These are phyloP conservation scores for Odontarrhena argentea DNA, from an alignment of 345 rosid species.

Conservation along the genomic window DNA sequence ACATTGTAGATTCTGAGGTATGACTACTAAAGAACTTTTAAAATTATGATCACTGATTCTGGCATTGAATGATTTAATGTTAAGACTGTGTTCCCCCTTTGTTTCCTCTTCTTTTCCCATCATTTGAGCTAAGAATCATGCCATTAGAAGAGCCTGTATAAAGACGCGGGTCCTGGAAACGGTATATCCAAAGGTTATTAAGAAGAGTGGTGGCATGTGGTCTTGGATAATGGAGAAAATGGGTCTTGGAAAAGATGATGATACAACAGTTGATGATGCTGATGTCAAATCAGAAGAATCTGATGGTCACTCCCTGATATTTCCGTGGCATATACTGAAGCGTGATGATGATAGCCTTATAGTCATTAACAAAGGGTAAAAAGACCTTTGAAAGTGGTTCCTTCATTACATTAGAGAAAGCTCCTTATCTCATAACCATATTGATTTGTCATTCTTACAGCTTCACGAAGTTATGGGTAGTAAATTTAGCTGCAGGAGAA, in stretches of 20 bases:
- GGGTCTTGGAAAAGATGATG: slow-evolving; percentile 54
- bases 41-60: slow-evolving; percentile 16
- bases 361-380: slow-evolving; percentile 66
- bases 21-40: slow-evolving; percentile 27
- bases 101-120: slow-evolving; percentile 17
- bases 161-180: slow-evolving; percentile 81
- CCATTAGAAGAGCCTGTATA: slow-evolving; percentile 87
- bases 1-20: slow-evolving; percentile 94
- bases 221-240: slow-evolving; percentile 65
- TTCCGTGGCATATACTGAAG: slow-evolving; percentile 92
- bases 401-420: slow-evolving; percentile 7
- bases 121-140: slow-evolving; percentile 68
- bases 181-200: slow-evolving; percentile 60
- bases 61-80: slow-evolving; percentile 2
- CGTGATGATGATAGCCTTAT: slow-evolving; percentile 50
- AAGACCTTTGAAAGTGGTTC: slow-evolving; percentile 2
- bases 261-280: slow-evolving; percentile 35
- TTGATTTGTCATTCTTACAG: slow-evolving; percentile 52
- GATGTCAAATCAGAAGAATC: slow-evolving; percentile 55
- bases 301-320: slow-evolving; percentile 50
- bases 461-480: slow-evolving; percentile 73
- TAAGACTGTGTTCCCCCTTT: slow-evolving; percentile 7
- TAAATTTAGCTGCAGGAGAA: slow-evolving; percentile 69
- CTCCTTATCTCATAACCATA: slow-evolving; percentile 9
- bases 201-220: slow-evolving; percentile 59